These are phyloP conservation scores for Diaporthe vexans DNA, from an alignment of 2,329 filamentous ascomycete genomes.

Conservation along the genomic window DNA sequence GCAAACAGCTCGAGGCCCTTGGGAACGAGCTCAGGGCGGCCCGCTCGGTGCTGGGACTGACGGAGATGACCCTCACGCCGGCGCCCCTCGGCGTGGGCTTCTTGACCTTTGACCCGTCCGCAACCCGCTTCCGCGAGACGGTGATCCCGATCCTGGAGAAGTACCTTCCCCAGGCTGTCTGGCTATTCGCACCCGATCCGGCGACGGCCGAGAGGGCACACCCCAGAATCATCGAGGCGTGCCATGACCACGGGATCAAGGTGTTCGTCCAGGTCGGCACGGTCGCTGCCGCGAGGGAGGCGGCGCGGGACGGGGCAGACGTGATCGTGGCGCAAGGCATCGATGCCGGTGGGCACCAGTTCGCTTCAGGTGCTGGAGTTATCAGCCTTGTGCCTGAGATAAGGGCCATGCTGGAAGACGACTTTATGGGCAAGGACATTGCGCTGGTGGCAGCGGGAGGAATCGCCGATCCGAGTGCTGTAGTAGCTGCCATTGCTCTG, in stretches of 20 bases:
- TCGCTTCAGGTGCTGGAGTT: conserved; percentile 66
- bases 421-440: conserved; percentile 52
- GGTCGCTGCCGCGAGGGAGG: conserved; percentile 66
- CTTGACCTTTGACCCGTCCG: conserved; percentile 65
- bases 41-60: conserved; percentile 47
- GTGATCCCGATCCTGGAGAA: conserved; percentile 64
- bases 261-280: conserved; percentile 75
- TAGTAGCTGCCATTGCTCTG: conserved; percentile 67
- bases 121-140: conserved; percentile 56
- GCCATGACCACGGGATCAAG: conserved; percentile 55
- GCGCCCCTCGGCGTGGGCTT: conserved; percentile 74
- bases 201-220: conserved; percentile 50
- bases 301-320: conserved; percentile 64
- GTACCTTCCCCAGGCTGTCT: conserved; percentile 71
- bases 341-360: conserved; percentile 76
- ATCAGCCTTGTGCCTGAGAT: conserved; percentile 72
- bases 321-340: conserved; percentile 73
- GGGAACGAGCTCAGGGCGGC: conserved; percentile 50
- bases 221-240: conserved; percentile 51
- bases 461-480: conserved; percentile 68
- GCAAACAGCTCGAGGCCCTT: conserved; percentile 48
- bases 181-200: conserved; percentile 74
- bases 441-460: conserved; percentile 71
- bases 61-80: conserved; percentile 42
- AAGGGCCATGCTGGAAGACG: conserved; percentile 57